Evolutionary conservation across 352 stramenopile species (phyloP), one percentile per base, ranked within the genome.

Genomic region (Pythium brachiatum): DNA sequence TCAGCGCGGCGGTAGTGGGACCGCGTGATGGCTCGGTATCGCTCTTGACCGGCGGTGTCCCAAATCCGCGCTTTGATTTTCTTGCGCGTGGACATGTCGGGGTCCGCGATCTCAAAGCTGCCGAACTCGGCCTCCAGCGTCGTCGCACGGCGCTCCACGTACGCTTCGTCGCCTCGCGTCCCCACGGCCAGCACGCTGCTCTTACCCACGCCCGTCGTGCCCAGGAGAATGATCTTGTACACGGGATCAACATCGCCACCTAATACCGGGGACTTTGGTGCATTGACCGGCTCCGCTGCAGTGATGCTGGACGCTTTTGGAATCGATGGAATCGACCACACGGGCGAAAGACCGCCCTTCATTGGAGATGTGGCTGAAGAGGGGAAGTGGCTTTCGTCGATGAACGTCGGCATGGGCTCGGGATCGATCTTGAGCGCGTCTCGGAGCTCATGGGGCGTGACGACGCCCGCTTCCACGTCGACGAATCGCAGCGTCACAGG

Each of bases 21-120:
- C n/a, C 81, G 73, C 13, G 81, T 94, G 66, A 97, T 94, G 12
- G 90, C 88, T 57, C 93, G 88, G 69, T 96, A 97, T 18, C 90
- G 78, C 53, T 96, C 89, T 54, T 96, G 86, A 2, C 89, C 90
- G 1, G 89, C 89, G 3, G 90, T 96, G 56, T 97, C 88, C 89
- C 88, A 96, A n/a, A 97, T 83, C 0, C 81, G 81, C n/a, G 89
- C 83, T 59, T 90, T 79, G 54, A 92, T 76, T 57, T 69, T 80
- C 69, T 70, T 86, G 34, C 65, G 60, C 13, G 76, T 73, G 5
- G 74, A 74, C n/a, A 79, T 64, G 51, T 84, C 77, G 0, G 79
- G 79, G 31, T 91, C 71, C 0, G 72, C 57, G 38, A 89, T 79
- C 50, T 89, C 78, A 29, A 90, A 71, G 48, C 74, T 89, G 36